Conservation (phyloP, 768 basidiomycete genomes). For the Xanthoconium purpureum region DNA sequence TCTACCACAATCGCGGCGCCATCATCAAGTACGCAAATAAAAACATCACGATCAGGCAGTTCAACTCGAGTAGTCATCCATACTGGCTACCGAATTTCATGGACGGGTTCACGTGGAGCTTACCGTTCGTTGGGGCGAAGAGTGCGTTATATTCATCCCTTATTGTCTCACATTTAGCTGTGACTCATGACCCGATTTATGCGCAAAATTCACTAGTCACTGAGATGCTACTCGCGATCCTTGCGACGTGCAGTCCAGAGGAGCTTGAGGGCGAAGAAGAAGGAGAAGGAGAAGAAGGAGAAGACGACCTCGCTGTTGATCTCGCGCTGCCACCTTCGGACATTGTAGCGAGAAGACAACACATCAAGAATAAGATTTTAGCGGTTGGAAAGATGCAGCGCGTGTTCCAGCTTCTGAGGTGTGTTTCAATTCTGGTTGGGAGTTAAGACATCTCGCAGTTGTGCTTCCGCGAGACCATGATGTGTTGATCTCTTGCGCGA, state of each 20-base stretch:
- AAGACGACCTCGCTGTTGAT: conserved; percentile 25
- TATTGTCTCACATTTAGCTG: neutral
- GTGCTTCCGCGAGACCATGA: neutral
- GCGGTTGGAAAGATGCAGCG: conserved; percentile 90
- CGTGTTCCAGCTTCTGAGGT: conserved; percentile 88
- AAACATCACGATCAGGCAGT: conserved; percentile 94
- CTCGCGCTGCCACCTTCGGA: conserved; percentile 39
- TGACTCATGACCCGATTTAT: neutral
- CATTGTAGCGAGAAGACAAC: conserved; percentile 54
- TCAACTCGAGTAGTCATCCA: conserved; percentile 74
- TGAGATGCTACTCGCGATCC: conserved; percentile 94
- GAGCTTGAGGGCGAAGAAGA: too few species aligned
- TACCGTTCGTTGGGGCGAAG: conserved; percentile 97
- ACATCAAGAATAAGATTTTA: conserved; percentile 92
- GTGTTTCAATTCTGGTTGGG: conserved; percentile 33
- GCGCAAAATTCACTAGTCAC: conserved; percentile 56
- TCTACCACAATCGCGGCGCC: conserved; percentile 95
- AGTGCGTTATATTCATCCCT: conserved; percentile 66
- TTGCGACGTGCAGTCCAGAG: conserved; percentile 91
- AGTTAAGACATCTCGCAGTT: too few species aligned
- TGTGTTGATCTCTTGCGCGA: neutral
- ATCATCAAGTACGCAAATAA: conserved; percentile 97
- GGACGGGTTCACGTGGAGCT: conserved; percentile 98
- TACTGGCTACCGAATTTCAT: conserved; percentile 99
- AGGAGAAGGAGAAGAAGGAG: conserved; percentile 42